Evolutionary conservation across 2,329 filamentous ascomycete genomes (phyloP).

Genomic region (Nectriaceae sp.): DNA sequence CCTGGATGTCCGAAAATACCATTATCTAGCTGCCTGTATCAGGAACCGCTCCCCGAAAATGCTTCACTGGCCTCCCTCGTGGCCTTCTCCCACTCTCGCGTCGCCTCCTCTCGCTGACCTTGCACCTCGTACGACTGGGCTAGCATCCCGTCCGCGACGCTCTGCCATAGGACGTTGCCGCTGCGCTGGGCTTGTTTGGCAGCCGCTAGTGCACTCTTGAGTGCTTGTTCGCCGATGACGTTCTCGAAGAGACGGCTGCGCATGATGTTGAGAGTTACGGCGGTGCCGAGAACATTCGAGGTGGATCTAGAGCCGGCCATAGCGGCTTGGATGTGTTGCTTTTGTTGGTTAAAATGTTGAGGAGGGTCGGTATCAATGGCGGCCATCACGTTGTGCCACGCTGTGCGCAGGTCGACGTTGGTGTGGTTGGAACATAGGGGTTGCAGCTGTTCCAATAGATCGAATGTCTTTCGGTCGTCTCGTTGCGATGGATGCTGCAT

Average conservation of each 20-base stretch:
- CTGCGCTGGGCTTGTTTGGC: constrained; percentile 68
- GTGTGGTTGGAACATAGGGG: constrained; percentile 68
- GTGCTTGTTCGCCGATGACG: constrained; percentile 77
- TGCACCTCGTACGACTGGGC: constrained; percentile 74
- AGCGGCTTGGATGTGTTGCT: constrained; percentile 74
- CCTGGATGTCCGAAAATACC: constrained; percentile 7
- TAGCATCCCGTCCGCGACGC: constrained; percentile 78
- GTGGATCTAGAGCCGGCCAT: constrained; percentile 69
- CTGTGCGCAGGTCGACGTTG: constrained; percentile 75
- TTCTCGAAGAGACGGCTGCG: constrained; percentile 79
- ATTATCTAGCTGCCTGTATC: constrained; percentile 15
- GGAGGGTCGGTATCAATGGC: constrained; percentile 63
- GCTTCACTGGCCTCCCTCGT: constrained; percentile 45
- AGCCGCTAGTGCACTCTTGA: constrained; percentile 74
- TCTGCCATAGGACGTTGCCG: constrained; percentile 75
- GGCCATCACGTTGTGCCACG: constrained; percentile 75
- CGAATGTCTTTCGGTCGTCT: constrained; percentile 58
- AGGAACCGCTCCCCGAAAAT: constrained; percentile 35
- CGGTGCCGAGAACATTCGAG: constrained; percentile 77
- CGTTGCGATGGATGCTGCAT: constrained; percentile 63
- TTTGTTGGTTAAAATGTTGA: constrained; percentile 73
- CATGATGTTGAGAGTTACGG: constrained; percentile 84
- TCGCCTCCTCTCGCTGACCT: constrained; percentile 56
- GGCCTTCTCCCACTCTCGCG: constrained; percentile 42
- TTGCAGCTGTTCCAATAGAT: constrained; percentile 66